phyloP scores from a whole-genome alignment of 169 alveolate genomes.

The Cryptosporidium canis region DNA sequence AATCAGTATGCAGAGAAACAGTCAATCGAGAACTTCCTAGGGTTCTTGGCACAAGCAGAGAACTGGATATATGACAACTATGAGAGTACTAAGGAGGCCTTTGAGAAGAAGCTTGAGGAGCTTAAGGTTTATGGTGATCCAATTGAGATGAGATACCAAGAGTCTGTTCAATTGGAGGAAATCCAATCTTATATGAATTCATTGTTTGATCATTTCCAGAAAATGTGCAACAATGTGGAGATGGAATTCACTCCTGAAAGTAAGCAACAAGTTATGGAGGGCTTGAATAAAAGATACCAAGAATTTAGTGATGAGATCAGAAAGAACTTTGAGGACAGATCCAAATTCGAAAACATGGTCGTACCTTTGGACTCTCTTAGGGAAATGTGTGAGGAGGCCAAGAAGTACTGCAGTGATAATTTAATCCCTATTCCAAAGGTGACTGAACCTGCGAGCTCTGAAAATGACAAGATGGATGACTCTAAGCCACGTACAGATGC shows the following conservation, averaged over 20 bases:
- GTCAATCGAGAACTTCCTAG: constrained; percentile 19
- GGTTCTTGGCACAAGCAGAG: constrained; percentile 70
- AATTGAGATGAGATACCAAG: constrained; percentile 57
- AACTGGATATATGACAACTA: constrained; percentile 75
- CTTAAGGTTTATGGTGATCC: constrained; percentile 60
- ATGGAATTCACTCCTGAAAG: constrained; percentile 66
- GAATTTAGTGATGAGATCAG: constrained; percentile 28
- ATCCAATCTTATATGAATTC: constrained; percentile 50
- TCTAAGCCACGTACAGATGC: background rate
- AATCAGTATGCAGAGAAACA: constrained; percentile 47
- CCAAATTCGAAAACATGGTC: constrained; percentile 13
- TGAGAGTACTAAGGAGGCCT: constrained; percentile 51
- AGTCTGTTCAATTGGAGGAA: constrained; percentile 43
- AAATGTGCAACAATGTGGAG: constrained; percentile 15
- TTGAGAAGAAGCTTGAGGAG: constrained; percentile 54
- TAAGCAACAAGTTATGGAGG: constrained; percentile 24
- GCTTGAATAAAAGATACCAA: constrained; percentile 20
- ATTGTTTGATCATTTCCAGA: constrained; percentile 30
- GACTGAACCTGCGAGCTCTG: background rate
- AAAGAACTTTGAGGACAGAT: constrained; percentile 47
- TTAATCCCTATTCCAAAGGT: constrained; percentile 41
- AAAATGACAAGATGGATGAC: background rate
- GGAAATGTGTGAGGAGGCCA: constrained; percentile 33
- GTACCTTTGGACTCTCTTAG: constrained; percentile 38
- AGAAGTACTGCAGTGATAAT: constrained; percentile 38